A percentile compares a stretch with the other conserved stretches of the same genome.
phyloP scores from a whole-genome alignment of 176 grass and related monocot species.

The Poa annua region DNA sequence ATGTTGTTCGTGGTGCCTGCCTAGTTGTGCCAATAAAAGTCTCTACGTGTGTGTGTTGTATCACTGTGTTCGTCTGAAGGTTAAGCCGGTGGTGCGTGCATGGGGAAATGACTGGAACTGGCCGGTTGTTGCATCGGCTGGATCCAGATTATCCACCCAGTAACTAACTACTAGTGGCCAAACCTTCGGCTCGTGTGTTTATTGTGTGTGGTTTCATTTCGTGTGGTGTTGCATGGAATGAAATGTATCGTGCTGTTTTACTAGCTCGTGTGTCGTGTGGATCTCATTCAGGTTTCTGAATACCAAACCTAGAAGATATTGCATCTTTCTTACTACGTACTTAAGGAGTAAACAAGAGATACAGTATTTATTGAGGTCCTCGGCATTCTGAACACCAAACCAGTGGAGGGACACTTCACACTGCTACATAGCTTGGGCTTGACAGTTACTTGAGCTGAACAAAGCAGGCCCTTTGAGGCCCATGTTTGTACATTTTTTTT shows the following conservation, averaged over 20 bases:
- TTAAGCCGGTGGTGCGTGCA: neutral
- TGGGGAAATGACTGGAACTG: no score
- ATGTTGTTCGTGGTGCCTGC: neutral
- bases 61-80: neutral
- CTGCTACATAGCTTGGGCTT: no score
- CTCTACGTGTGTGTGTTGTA: neutral
- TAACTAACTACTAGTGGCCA: neutral
- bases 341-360: no score
- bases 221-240: slow-evolving; percentile 23
- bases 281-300: neutral
- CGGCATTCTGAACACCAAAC: no score
- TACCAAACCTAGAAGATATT: no score
- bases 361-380: no score
- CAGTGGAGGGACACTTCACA: no score
- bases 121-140: neutral
- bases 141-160: neutral
- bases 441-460: no score
- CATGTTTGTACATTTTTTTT: no score
- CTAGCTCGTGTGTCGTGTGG: neutral
- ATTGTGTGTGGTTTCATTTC: neutral
- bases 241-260: slow-evolving; percentile 21
- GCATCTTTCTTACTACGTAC: no score
- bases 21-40: neutral
- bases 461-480: no score
- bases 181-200: neutral